Conservation (phyloP, 495 filamentous ascomycete species). For the Pseudomonodictys pantanalensis region DNA sequence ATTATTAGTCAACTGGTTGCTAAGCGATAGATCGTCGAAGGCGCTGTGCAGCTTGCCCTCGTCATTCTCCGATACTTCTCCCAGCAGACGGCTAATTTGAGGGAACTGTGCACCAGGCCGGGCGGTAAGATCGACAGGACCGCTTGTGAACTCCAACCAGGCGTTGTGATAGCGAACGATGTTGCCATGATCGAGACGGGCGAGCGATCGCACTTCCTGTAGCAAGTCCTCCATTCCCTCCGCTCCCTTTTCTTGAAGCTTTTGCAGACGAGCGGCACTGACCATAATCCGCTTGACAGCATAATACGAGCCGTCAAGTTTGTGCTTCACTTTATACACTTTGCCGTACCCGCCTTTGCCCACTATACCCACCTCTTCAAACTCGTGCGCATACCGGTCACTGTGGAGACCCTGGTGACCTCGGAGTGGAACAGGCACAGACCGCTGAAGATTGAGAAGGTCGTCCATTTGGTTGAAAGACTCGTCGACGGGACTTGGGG, state of each 20-base stretch:
- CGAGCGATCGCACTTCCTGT: conserved; percentile 39
- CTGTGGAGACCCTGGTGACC: conserved; percentile 23
- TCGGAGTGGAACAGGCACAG: conserved; percentile 14
- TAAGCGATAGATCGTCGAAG: conserved; percentile 3
- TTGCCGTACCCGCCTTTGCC: conserved; percentile 48
- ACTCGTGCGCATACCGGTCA: conserved; percentile 36
- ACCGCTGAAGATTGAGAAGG: not conserved
- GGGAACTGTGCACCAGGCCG: too few species aligned
- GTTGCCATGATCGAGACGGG: conserved; percentile 40
- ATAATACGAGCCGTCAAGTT: conserved; percentile 42
- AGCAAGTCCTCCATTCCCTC: conserved; percentile 40
- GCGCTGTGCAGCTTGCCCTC: not conserved
- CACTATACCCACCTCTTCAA: conserved; percentile 37
- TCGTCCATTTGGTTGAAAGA: too few species aligned
- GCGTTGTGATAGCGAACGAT: conserved; percentile 42
- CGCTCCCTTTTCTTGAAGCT: conserved; percentile 31
- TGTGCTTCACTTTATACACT: conserved; percentile 43
- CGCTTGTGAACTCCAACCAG: conserved; percentile 38
- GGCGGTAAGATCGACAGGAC: not conserved
- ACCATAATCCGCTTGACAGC: conserved; percentile 48
- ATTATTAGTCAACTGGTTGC: not conserved
- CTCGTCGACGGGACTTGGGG: too few species aligned
- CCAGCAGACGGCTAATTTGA: not conserved
- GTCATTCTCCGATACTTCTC: not conserved
- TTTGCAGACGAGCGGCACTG: conserved; percentile 23